Conservation (phyloP, 2,329 filamentous ascomycete genomes). For the Phaeosphaeriaceae sp. region DNA sequence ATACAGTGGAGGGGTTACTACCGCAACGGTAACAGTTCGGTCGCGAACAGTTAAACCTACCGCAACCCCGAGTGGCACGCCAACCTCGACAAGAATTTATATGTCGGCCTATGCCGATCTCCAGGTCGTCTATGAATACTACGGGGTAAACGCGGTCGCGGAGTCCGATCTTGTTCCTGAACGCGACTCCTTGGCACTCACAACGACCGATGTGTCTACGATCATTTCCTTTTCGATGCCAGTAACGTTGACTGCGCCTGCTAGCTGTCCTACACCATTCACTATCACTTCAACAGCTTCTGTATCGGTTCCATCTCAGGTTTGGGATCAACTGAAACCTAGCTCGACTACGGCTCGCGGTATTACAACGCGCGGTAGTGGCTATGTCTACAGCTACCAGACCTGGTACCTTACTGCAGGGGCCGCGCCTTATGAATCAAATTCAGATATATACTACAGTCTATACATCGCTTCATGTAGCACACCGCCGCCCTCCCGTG, state of each 20-base stretch:
- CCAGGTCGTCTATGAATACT: constrained; percentile 26
- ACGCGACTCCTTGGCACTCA: constrained; percentile 12
- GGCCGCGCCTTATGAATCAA: constrained; percentile 33
- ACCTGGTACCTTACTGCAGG: constrained; percentile 35
- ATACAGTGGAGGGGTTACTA: constrained; percentile 8
- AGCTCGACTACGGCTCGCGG: constrained; percentile 21
- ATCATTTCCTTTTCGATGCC: constrained; percentile 32
- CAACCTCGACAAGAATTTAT: constrained; percentile 21
- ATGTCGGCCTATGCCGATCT: constrained; percentile 18
- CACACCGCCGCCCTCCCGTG: constrained; percentile 20
- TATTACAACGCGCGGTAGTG: constrained; percentile 11
- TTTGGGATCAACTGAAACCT: constrained; percentile 32
- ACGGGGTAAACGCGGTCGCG: constrained; percentile 24
- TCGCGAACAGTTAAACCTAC: constrained; percentile 26
- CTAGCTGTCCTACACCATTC: constrained; percentile 34
- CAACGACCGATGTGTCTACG: constrained; percentile 11
- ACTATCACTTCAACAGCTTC: constrained; percentile 24
- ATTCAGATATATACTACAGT: constrained; percentile 28
- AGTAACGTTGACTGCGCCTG: constrained; percentile 39
- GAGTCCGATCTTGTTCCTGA: constrained; percentile 31
- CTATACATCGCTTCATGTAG: constrained; percentile 34
- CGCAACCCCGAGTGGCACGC: constrained; percentile 33
- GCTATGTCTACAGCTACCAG: constrained; percentile 16
- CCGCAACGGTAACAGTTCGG: constrained; percentile 13
- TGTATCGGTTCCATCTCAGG: constrained; percentile 30